Percentiles rank a stretch among this genome's conserved stretches.
Conservation (phyloP, 2,329 filamentous ascomycete genomes). For the Alternaria angustiovoidea region DNA sequence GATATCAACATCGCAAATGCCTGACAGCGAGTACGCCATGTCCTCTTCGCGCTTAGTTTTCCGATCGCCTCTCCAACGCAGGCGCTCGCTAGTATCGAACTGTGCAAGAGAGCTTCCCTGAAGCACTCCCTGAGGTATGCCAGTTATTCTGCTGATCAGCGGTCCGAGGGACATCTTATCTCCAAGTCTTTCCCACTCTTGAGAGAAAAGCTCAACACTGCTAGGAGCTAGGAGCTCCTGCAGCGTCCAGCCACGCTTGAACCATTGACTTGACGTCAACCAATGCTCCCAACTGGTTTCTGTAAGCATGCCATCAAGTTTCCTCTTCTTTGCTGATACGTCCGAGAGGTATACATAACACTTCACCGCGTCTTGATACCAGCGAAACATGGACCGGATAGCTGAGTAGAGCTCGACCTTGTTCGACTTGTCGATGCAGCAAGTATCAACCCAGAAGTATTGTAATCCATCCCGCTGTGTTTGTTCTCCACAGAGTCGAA, state of each 20-base stretch:
- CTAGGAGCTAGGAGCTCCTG: not conserved
- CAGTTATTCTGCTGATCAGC: too few species aligned
- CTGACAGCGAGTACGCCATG: not conserved
- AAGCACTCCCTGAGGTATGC: rapidly evolving
- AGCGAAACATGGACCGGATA: slow-evolving; percentile 6
- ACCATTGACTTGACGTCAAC: not conserved
- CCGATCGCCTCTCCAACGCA: not conserved
- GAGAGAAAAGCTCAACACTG: slow-evolving; percentile 23
- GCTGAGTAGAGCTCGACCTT: not conserved
- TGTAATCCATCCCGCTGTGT: not conserved
- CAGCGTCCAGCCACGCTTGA: too few species aligned
- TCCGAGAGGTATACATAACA: not conserved
- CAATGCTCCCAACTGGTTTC: rapidly evolving
- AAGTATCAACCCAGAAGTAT: not conserved
- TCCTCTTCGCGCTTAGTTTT: slow-evolving; percentile 2
- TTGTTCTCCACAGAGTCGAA: not conserved
- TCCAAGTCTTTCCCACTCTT: slow-evolving; percentile 17
- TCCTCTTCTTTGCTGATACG: not conserved
- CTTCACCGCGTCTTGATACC: not conserved
- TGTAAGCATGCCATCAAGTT: not conserved
- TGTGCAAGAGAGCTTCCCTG: not conserved
- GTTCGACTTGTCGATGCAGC: not conserved
- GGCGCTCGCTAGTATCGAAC: not conserved
- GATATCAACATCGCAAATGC: not conserved
- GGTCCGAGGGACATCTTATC: slow-evolving; percentile 7